phyloP scores from a whole-genome alignment of 2,329 filamentous ascomycete species.

The Clarireedia monteithiana region DNA sequence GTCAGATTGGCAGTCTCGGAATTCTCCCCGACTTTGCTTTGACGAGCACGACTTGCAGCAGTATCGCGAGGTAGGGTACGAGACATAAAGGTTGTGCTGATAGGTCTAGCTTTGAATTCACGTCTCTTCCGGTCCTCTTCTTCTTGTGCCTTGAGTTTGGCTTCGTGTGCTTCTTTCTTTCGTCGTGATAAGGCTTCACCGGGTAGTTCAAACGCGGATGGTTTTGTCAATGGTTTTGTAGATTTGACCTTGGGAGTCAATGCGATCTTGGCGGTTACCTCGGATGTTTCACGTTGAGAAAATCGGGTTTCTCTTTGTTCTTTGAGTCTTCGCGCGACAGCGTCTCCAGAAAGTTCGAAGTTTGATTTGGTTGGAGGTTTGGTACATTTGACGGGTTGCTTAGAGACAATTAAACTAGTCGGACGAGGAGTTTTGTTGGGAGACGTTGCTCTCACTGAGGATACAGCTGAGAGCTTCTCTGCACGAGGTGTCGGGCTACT shows the following conservation, averaged over 20 bases:
- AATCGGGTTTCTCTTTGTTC: constrained; percentile 51
- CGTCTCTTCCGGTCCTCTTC: constrained; percentile 52
- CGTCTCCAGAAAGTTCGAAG: constrained; percentile 57
- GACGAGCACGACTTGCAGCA: constrained; percentile 47
- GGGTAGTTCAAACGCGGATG: constrained; percentile 51
- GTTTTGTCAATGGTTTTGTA: constrained; percentile 43
- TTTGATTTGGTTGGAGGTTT: constrained; percentile 47
- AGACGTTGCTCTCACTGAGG: constrained; percentile 13
- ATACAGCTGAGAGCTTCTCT: constrained; percentile 25
- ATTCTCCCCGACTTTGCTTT: constrained; percentile 34
- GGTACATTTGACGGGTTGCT: constrained; percentile 41
- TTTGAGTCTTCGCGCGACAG: constrained; percentile 48
- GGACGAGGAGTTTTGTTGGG: constrained; percentile 23
- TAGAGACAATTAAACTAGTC: constrained; percentile 35
- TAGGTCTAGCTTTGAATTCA: constrained; percentile 56
- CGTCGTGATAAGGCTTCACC: constrained; percentile 46
- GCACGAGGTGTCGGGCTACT: constrained; percentile 9
- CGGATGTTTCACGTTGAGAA: constrained; percentile 31
- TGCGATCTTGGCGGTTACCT: constrained; percentile 30
- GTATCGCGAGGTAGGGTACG: constrained; percentile 45
- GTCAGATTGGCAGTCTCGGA: constrained; percentile 16
- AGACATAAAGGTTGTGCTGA: constrained; percentile 37
- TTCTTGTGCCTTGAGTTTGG: constrained; percentile 47
- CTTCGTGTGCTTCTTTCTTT: constrained; percentile 47
- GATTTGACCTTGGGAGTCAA: constrained; percentile 39